Percentiles rank a stretch among this genome's conserved stretches.
Evolutionary conservation across 352 stramenopile genomes (phyloP).

Genomic region (Hyaloperonospora arabidopsidis): DNA sequence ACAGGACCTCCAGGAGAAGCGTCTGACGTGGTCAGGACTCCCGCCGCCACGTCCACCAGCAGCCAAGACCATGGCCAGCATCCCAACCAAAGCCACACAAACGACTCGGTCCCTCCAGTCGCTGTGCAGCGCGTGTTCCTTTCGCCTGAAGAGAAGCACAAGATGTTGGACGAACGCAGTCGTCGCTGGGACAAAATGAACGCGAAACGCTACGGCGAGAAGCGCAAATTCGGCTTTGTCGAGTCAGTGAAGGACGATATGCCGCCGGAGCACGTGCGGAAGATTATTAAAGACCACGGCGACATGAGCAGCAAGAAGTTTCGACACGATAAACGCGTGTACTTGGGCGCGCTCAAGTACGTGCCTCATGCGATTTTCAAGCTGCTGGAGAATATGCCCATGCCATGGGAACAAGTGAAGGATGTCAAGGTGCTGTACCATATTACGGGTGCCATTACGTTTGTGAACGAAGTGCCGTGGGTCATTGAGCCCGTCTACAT

Average conservation of each 20-base stretch:
- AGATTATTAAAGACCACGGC: slow-evolving; percentile 99
- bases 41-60: slow-evolving; percentile 12
- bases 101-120: slow-evolving; percentile 5
- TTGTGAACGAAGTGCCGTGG: slow-evolving; percentile 98
- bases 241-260: slow-evolving; percentile 89
- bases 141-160: slow-evolving; percentile 45
- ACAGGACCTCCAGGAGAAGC: slow-evolving; percentile 23
- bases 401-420: slow-evolving; percentile 99
- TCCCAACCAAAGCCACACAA: slow-evolving; percentile 11
- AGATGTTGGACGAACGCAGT: slow-evolving; percentile 73
- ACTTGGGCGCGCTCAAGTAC: slow-evolving; percentile 99
- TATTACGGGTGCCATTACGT: slow-evolving; percentile 98
- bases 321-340: slow-evolving; percentile 97
- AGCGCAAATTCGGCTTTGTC: slow-evolving; percentile 91
- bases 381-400: slow-evolving; percentile 99
- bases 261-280: slow-evolving; percentile 95
- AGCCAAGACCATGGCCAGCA: background rate
- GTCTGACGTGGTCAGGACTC: slow-evolving; percentile 23
- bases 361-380: slow-evolving; percentile 99
- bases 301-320: slow-evolving; percentile 99
- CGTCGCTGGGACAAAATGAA: slow-evolving; percentile 86
- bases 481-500: slow-evolving; percentile 99
- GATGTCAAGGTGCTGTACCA: slow-evolving; percentile 99
- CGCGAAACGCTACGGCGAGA: slow-evolving; percentile 91
- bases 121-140: slow-evolving; percentile 8